These are phyloP conservation scores for Venturia pyrina DNA, from an alignment of 2,329 filamentous ascomycete species.

Conservation along the genomic window DNA sequence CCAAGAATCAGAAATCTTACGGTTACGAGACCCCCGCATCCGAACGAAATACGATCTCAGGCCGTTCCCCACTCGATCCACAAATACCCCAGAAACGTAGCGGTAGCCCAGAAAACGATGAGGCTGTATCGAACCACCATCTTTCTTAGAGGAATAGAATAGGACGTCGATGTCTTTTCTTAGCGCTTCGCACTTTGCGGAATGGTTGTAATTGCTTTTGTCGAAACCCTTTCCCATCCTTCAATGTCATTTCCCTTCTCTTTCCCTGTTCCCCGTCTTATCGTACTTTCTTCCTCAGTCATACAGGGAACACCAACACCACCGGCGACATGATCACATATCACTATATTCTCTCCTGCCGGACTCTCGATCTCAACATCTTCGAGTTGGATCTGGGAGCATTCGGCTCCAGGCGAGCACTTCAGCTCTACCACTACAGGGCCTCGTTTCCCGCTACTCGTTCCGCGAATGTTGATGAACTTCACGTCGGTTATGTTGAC, in stretches of 20 bases:
- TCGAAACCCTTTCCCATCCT: background rate
- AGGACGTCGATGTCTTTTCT: no score
- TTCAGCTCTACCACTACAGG: conserved; percentile 44
- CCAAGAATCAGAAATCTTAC: background rate
- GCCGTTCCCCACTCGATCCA: background rate
- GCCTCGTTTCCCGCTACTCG: conserved; percentile 46
- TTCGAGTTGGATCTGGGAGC: conserved; percentile 44
- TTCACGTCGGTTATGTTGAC: conserved; percentile 50
- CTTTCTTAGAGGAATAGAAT: no score
- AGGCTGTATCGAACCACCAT: background rate
- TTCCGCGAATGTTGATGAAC: conserved; percentile 50
- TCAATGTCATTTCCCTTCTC: no score
- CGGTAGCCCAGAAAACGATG: background rate
- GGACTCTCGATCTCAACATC: conserved; percentile 47
- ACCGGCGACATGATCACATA: conserved; percentile 40
- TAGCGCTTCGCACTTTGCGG: background rate
- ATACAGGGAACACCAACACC: conserved; percentile 31
- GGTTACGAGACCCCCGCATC: background rate
- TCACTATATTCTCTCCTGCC: conserved; percentile 29
- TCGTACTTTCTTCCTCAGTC: conserved; percentile 14
- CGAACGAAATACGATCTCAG: background rate
- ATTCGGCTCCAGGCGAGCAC: conserved; percentile 48
- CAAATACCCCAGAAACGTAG: background rate
- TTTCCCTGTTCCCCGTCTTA: background rate
- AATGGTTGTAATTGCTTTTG: background rate